These are phyloP conservation scores for Teratosphaeria zuluensis DNA, from an alignment of 2,329 filamentous ascomycete genomes.

Conservation along the genomic window DNA sequence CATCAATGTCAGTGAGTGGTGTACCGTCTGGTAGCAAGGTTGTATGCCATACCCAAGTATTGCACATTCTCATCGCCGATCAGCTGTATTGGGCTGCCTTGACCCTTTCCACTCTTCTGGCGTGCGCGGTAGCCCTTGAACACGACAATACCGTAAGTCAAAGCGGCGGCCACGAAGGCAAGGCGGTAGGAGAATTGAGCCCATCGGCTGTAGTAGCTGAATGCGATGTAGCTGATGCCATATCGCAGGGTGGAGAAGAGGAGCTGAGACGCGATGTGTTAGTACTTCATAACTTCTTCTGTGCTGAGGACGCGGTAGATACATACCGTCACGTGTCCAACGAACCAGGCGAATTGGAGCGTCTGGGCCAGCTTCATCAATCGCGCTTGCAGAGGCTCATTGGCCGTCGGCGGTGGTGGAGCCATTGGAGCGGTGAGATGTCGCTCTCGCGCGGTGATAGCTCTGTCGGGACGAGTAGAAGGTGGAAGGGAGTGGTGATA, in stretches of 20 bases:
- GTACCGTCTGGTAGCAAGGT: not conserved
- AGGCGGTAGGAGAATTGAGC: constrained; percentile 80
- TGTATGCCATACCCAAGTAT: constrained; percentile 66
- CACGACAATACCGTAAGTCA: constrained; percentile 94
- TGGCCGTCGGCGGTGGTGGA: constrained; percentile 11
- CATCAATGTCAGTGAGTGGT: not conserved
- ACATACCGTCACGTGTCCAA: constrained; percentile 60
- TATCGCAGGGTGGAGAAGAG: constrained; percentile 79
- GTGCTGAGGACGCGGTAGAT: not conserved
- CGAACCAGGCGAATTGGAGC: constrained; percentile 52
- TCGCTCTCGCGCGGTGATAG: not conserved
- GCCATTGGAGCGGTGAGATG: constrained; percentile 11
- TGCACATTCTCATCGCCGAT: constrained; percentile 91
- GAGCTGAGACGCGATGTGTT: constrained; percentile 33
- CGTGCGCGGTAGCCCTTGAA: constrained; percentile 94
- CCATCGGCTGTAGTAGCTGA: constrained; percentile 73
- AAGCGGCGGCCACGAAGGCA: constrained; percentile 79
- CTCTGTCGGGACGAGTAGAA: too few relatives aligned
- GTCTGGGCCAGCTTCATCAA: constrained; percentile 11
- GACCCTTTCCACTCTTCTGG: constrained; percentile 58
- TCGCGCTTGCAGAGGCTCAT: constrained; percentile 11
- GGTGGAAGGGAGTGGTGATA: too few relatives aligned
- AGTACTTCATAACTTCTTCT: not conserved
- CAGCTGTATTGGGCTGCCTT: constrained; percentile 55
- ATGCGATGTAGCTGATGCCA: constrained; percentile 71